Evolutionary conservation across 768 basidiomycete species (phyloP).

Genomic region (Phaeotremella skinneri): DNA sequence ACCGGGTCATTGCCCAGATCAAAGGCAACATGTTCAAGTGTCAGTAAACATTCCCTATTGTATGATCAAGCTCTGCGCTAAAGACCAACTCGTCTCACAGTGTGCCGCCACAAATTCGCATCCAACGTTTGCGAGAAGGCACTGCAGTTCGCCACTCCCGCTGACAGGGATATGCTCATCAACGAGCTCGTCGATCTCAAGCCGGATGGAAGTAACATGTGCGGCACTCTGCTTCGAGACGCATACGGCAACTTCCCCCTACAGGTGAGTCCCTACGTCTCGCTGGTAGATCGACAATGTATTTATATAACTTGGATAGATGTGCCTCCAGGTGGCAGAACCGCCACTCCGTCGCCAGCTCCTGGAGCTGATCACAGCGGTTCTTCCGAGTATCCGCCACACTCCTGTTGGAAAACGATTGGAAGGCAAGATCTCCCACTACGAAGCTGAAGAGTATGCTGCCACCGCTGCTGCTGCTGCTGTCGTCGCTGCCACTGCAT

Average conservation of each 20-base stretch:
- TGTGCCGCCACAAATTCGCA: conserved; percentile 67
- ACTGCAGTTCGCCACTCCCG: conserved; percentile 63
- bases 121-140: conserved; percentile 96
- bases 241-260: conserved; percentile 42
- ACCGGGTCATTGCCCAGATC: conserved; percentile 65
- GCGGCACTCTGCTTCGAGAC: conserved; percentile 51
- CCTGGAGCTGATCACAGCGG: conserved; percentile 22
- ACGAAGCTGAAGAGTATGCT: conserved; percentile 10
- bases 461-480: background rate
- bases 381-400: conserved; percentile 28
- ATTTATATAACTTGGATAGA: conserved; percentile 24
- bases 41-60: conserved; percentile 13
- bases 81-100: conserved; percentile 14
- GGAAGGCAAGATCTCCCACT: conserved; percentile 16
- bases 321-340: conserved; percentile 2
- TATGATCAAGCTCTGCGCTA: conserved; percentile 3
- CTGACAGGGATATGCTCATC: conserved; percentile 67
- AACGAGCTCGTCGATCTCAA: conserved; percentile 73
- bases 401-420: conserved; percentile 42
- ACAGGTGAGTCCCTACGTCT: conserved; percentile 27
- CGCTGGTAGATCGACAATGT: background rate
- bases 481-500: background rate
- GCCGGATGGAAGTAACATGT: conserved; percentile 64
- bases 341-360: conserved; percentile 14
- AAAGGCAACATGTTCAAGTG: conserved; percentile 66